These are phyloP conservation scores for Blastocrithidia nonstop DNA, from an alignment of 208 protist species.

Conservation along the genomic window DNA sequence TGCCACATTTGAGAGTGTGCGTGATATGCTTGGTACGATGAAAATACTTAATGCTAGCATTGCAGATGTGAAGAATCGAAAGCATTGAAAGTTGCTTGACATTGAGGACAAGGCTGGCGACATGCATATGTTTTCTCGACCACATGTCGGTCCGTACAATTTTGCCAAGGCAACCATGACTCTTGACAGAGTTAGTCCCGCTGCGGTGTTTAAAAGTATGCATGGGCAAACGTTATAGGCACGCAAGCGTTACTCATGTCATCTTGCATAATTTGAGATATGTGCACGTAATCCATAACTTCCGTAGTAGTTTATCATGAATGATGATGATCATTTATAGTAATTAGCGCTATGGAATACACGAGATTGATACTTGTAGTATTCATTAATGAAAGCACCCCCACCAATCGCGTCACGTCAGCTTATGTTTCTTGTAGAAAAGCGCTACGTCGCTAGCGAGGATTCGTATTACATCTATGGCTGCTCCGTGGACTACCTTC, in stretches of 20 bases:
- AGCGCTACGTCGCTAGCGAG: conserved; percentile 49
- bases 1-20: conserved; percentile 25
- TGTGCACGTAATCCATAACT: conserved; percentile 25
- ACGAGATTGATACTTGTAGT: conserved; percentile 52
- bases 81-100: conserved; percentile 45
- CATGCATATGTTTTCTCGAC: conserved; percentile 48
- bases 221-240: conserved; percentile 29
- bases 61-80: conserved; percentile 8
- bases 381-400: conserved; percentile 48
- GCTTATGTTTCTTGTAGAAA: conserved; percentile 59
- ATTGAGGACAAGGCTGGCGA: conserved; percentile 52
- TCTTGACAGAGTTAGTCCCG: conserved; percentile 23
- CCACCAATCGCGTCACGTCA: conserved; percentile 52
- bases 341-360: conserved; percentile 16
- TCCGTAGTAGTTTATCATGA: conserved; percentile 15
- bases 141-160: conserved; percentile 65
- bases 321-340: conserved; percentile 29
- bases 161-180: conserved; percentile 60
- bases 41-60: conserved; percentile 19
- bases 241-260: conserved; percentile 44
- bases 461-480: conserved; percentile 66
- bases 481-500: conserved; percentile 42
- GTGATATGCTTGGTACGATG: conserved; percentile 24
- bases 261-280: conserved; percentile 37
- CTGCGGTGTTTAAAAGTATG: conserved; percentile 45